Percentiles rank a stretch among this genome's conserved stretches.
phyloP scores from a whole-genome alignment of 768 basidiomycete genomes.

The Pleurotus pulmonarius region DNA sequence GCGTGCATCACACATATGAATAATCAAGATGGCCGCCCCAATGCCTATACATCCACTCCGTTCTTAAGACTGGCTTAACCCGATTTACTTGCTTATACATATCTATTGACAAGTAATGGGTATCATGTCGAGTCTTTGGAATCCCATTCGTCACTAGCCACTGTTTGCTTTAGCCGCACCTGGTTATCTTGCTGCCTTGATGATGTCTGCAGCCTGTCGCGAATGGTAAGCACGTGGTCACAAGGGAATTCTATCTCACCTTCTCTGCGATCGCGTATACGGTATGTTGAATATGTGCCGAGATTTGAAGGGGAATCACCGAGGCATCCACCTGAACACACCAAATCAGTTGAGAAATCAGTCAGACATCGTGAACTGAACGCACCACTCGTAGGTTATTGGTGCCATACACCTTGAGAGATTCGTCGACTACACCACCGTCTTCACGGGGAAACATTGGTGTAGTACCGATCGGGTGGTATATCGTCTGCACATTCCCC shows the following conservation, averaged over 20 bases:
- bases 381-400: conserved; percentile 30
- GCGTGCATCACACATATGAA: background rate
- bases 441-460: conserved; percentile 17
- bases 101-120: too few relatives aligned
- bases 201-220: too few relatives aligned
- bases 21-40: too few relatives aligned
- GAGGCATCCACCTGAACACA: conserved; percentile 16
- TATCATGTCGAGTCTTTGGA: too few relatives aligned
- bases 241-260: conserved; percentile 1
- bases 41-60: too few relatives aligned
- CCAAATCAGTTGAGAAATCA: background rate
- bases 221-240: too few relatives aligned
- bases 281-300: conserved; percentile 16
- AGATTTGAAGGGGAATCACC: conserved; percentile 17
- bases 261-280: conserved; percentile 22
- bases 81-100: too few relatives aligned
- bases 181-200: too few relatives aligned
- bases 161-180: too few relatives aligned
- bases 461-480: conserved; percentile 32
- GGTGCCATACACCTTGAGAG: conserved; percentile 24
- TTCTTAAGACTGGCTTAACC: too few relatives aligned
- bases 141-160: too few relatives aligned
- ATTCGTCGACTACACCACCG: conserved; percentile 26
- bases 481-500: conserved; percentile 9
- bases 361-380: conserved; percentile 10